Evolutionary conservation across 257 asterid genomes (phyloP).

Genomic region (Osmanthus fragrans): DNA sequence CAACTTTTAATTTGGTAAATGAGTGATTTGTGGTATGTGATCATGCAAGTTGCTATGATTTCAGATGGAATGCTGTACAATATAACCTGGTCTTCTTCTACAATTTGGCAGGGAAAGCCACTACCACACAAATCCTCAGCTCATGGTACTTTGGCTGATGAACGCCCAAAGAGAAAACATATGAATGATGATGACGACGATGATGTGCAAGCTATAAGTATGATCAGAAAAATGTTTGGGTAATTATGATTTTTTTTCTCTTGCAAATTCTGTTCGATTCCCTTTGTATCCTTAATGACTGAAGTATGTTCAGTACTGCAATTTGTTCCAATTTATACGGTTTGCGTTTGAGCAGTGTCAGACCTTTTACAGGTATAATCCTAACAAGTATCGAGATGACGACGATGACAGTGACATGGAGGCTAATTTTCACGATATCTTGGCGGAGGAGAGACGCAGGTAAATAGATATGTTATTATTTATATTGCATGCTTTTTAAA

Average conservation of each 20-base stretch:
- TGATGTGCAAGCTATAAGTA: constrained; percentile 21
- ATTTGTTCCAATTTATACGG: background rate
- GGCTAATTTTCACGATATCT: constrained; percentile 66
- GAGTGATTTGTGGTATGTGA: background rate
- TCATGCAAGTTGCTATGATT: background rate
- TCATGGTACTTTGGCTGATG: constrained; percentile 38
- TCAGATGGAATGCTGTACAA: background rate
- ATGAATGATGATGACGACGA: constrained; percentile 45
- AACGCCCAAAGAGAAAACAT: constrained; percentile 53
- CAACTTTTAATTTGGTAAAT: background rate
- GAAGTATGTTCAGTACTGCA: background rate
- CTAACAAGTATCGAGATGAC: constrained; percentile 49
- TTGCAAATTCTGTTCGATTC: background rate
- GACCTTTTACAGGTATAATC: constrained; percentile 62
- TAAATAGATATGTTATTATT: constrained; percentile 29
- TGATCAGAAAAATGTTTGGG: constrained; percentile 75
- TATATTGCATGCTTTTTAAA: background rate
- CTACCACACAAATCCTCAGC: constrained; percentile 40
- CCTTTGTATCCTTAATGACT: too few species aligned
- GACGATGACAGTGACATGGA: constrained; percentile 85
- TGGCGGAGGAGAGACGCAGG: constrained; percentile 77
- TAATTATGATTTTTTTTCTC: constrained; percentile 26
- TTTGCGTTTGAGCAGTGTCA: background rate
- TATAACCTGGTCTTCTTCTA: background rate
- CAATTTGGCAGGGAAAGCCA: constrained; percentile 41